Evolutionary conservation across 331 rosid genomes (phyloP).

Genomic region (Arachis monticola): DNA sequence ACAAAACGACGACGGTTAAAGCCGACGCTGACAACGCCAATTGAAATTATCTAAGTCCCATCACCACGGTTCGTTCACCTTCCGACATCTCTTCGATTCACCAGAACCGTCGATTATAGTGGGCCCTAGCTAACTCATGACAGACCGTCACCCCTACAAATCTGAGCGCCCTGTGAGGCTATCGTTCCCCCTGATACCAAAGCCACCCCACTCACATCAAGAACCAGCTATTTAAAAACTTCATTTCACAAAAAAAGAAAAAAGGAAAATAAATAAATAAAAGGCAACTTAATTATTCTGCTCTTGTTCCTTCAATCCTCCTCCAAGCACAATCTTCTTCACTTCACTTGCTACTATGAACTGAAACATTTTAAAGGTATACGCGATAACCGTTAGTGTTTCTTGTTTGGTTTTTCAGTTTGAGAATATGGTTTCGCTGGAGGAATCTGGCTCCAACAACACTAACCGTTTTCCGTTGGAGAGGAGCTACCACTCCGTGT

Average conservation of each 20-base stretch:
- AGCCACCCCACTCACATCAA: constrained; percentile 41
- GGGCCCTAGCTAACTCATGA: constrained; percentile 35
- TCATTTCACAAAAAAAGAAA: not conserved
- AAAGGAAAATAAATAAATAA: not conserved
- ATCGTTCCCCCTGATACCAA: constrained; percentile 27
- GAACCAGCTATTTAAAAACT: constrained; percentile 44
- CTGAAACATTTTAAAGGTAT: not conserved
- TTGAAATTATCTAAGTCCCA: not conserved
- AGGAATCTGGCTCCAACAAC: constrained; percentile 65
- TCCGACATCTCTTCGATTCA: constrained; percentile 32
- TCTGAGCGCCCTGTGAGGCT: constrained; percentile 23
- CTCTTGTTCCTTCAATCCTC: not conserved
- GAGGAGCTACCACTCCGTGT: constrained; percentile 49
- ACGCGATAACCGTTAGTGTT: not conserved
- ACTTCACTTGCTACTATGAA: constrained; percentile 47
- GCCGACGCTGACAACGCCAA: constrained; percentile 43
- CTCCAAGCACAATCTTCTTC: constrained; percentile 21
- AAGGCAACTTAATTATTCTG: not conserved
- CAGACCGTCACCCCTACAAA: constrained; percentile 38
- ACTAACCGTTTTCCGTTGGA: constrained; percentile 64
- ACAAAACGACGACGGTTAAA: constrained; percentile 45
- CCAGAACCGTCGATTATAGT: constrained; percentile 39
- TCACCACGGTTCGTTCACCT: constrained; percentile 16
- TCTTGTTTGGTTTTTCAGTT: not conserved
- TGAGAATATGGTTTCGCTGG: constrained; percentile 75